phyloP scores from a whole-genome alignment of 495 filamentous ascomycete species.

The Xylaria sp. region DNA sequence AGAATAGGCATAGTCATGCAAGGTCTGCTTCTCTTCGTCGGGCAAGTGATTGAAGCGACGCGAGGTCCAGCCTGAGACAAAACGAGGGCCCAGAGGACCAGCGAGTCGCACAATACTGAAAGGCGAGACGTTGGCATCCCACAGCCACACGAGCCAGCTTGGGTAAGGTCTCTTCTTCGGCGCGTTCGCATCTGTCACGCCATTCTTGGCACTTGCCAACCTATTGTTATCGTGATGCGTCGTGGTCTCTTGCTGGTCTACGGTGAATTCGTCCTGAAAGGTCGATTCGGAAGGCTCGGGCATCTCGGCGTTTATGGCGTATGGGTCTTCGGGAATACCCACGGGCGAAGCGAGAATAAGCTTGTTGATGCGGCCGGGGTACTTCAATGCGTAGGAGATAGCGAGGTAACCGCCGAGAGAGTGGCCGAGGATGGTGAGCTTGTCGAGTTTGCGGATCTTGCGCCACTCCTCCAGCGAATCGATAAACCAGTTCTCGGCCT shows the following conservation, averaged over 20 bases:
- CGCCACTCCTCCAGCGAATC: slow-evolving; percentile 98
- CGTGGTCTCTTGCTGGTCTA: slow-evolving; percentile 71
- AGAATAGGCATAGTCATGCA: slow-evolving; percentile 92
- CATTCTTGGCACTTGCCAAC: slow-evolving; percentile 30
- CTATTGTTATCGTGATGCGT: slow-evolving; percentile 37
- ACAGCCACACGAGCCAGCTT: slow-evolving; percentile 87
- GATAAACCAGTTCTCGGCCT: slow-evolving; percentile 95
- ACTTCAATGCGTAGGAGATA: slow-evolving; percentile 93
- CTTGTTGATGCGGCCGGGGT: slow-evolving; percentile 92
- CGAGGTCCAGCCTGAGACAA: slow-evolving; percentile 94
- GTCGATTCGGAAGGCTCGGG: slow-evolving; percentile 76
- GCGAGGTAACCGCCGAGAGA: slow-evolving; percentile 94
- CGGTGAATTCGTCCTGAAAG: slow-evolving; percentile 73
- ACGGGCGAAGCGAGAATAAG: slow-evolving; percentile 93
- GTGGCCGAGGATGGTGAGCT: slow-evolving; percentile 92
- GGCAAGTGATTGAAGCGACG: slow-evolving; percentile 91
- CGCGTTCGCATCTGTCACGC: slow-evolving; percentile 34
- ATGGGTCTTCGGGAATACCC: slow-evolving; percentile 93
- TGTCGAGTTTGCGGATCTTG: slow-evolving; percentile 82
- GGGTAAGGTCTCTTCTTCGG: slow-evolving; percentile 66
- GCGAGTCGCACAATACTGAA: slow-evolving; percentile 89
- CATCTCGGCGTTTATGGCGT: slow-evolving; percentile 81
- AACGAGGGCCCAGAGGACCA: slow-evolving; percentile 88
- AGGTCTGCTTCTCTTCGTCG: slow-evolving; percentile 76
- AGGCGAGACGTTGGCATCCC: slow-evolving; percentile 96